A percentile compares a stretch with the other conserved stretches of the same genome.
Evolutionary conservation across 371 early-diverging fungal genomes (phyloP).

Genomic region (Apophysomyces variabilis): DNA sequence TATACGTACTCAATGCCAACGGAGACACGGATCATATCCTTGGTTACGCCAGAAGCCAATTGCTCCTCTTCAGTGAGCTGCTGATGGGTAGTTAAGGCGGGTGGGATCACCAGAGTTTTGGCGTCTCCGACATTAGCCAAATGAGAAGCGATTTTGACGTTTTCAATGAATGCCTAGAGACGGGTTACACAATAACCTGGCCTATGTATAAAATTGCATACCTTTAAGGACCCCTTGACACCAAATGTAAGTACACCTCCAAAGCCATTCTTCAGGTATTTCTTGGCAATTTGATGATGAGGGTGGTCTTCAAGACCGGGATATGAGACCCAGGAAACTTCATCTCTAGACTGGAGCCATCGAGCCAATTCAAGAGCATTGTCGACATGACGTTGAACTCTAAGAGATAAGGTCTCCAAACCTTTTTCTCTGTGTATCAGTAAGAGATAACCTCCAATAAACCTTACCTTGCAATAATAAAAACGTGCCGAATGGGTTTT

Average conservation of each 20-base stretch:
- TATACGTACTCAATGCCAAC: slow-evolving; percentile 77
- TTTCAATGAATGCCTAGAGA: slow-evolving; percentile 64
- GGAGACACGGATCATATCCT: slow-evolving; percentile 84
- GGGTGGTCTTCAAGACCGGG: slow-evolving; percentile 80
- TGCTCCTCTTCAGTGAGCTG: slow-evolving; percentile 86
- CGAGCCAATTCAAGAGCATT: slow-evolving; percentile 80
- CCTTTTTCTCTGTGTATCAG: slow-evolving; percentile 18
- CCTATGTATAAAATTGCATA: not conserved
- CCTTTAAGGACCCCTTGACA: slow-evolving; percentile 61
- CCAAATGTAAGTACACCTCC: slow-evolving; percentile 91
- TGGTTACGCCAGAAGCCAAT: slow-evolving; percentile 73
- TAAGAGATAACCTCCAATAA: not conserved
- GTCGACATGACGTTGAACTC: slow-evolving; percentile 84
- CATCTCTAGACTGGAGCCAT: slow-evolving; percentile 73
- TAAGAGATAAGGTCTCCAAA: slow-evolving; percentile 86
- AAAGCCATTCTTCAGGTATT: slow-evolving; percentile 77
- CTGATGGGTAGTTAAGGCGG: slow-evolving; percentile 85
- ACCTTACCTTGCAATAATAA: slow-evolving; percentile 73
- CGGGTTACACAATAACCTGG: not conserved
- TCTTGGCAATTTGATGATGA: slow-evolving; percentile 75
- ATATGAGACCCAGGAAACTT: slow-evolving; percentile 82
- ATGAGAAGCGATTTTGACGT: slow-evolving; percentile 78
- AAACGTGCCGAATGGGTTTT: slow-evolving; percentile 88
- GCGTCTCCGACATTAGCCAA: slow-evolving; percentile 93
- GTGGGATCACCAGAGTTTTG: slow-evolving; percentile 85